Base-by-base conservation (phyloP, 2,329 filamentous ascomycete species). In the Colletotrichum gloeosporioides region DNA sequence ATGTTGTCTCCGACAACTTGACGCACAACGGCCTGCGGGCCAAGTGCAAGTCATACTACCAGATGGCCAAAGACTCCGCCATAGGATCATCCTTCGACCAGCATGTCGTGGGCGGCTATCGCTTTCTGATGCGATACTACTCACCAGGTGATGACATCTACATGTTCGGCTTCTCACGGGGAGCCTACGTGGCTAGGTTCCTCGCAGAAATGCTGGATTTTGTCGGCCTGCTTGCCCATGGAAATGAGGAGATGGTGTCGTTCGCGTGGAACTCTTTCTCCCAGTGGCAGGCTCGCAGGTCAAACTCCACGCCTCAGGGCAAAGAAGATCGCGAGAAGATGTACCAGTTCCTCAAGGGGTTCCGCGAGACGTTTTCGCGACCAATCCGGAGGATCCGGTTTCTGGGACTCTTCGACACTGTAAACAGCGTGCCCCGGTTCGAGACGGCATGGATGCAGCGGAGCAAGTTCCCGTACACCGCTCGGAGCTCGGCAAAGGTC, bases 241-340 rank as follows among this genome's bases (percentile, higher is more conserved):
- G 95, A 13, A 98, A 98, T 79, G 94, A 98, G 81, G 95, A 97
- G 79, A 93, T 97, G 92, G 92, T 95, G 68, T 89, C 90, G 6
- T 98, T 98, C 82, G 95, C 94, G 1, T 97, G 95, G 95, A 96
- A 94, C 82, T 93, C 93, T 0, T 96, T 95, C 80, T 90, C 93
- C 9, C 92, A 93, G 81, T 95, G 93, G 93, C 93, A 95, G 80
- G 89, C 89, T 59, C 90, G 93, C 9, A 85, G 88, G 12, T 85
- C 87, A 0, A 81, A 82, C 73, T 77, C 16, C 80, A 84, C 36
- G 82, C 84, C 9, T 0, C 84, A 86, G 25, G 86, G 84, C 2
- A 82, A 84, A 32, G 80, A 84, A 78, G 85, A 92, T 77, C 89
- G 91, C 78, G 87, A 87, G n/a, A 88, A 92, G 76, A 92, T 95